Base-by-base conservation (phyloP, 495 filamentous ascomycete genomes). In the Ascodesmis nigricans region DNA sequence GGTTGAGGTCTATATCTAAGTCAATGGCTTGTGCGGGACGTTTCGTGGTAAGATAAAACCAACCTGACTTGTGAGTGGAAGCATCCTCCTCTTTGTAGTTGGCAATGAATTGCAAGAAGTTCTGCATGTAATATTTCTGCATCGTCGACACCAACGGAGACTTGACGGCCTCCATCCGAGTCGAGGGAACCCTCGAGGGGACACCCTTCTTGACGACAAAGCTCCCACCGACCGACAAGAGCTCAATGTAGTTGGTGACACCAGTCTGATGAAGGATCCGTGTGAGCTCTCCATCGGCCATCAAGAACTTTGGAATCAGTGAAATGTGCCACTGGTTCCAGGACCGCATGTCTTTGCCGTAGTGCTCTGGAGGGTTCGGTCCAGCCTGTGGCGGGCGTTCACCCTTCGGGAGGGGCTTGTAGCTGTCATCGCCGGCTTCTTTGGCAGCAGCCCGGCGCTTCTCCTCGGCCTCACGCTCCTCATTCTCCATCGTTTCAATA, bases 311-410 rank as follows among this genome's bases (percentile, higher is more conserved):
- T 40, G 87, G 84, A 29, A 95, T 81, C 44, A 99, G 65, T 52
- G 95, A 90, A 57, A 99, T 84, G 62, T 93, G 95, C 87, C 87
- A 99, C 66, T 99, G 87, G 63, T 99, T 93, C 55, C 49, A 75
- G 62, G 37, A 90, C 68, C 45, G 84, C 76, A 58, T 92, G 90
- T 58, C 92, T 78, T 67, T 91, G 83, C 90, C 46, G 18, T 50
- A 50, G 9, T 40, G 42, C 15, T 36, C 39, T 29, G 47, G 46
- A 18, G 46, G 47, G 18, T 50, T 41, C 3, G 47, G 29, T 21
- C 47, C 47, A 13, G 38, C 29, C 33, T 41, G 43, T 23, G 38
- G 35, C 19, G 41, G 35, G 14, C 34, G 28, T 13, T 34, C 13
- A 34, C 31, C 41, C 26, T 37, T 37, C 25, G 35, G 35, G 6